Percentiles rank a stretch among this genome's conserved stretches.
Conservation (phyloP, 2,329 filamentous ascomycete species). For the Cladosporium phlei region DNA sequence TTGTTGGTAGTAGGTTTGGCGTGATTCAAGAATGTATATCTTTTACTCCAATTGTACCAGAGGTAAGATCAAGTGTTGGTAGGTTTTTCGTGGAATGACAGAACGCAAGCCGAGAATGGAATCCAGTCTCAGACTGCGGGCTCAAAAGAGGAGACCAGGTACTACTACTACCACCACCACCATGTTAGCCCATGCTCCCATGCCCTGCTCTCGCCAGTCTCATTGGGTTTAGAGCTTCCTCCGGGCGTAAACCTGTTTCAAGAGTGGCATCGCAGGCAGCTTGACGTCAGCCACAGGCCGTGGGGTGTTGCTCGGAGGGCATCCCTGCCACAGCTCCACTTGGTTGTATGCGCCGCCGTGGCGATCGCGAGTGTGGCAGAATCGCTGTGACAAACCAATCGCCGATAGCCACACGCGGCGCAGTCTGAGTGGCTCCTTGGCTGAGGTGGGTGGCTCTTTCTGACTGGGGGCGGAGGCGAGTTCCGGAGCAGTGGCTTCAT, state of each 20-base stretch:
- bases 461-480: neutral
- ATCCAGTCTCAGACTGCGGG: conserved; percentile 1
- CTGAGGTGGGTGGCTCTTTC: neutral
- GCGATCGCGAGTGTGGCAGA: conserved; percentile 4
- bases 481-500: too few relatives aligned
- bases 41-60: too few relatives aligned
- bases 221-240: conserved; percentile 7
- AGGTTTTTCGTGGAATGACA: too few relatives aligned
- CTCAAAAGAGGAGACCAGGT: conserved; percentile 10
- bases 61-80: too few relatives aligned
- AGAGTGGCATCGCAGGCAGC: conserved; percentile 6
- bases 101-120: too few relatives aligned
- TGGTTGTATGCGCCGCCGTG: conserved; percentile 1
- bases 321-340: conserved; percentile 10
- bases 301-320: neutral
- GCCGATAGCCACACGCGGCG: conserved; percentile 12
- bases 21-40: too few relatives aligned
- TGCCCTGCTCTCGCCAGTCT: too few relatives aligned
- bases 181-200: too few relatives aligned
- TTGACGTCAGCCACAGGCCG: conserved; percentile 7
- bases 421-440: neutral
- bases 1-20: neutral
- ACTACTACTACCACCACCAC: too few relatives aligned
- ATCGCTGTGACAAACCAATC: conserved; percentile 6
- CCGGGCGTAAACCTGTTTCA: conserved; percentile 9